Percentiles rank a stretch among this genome's conserved stretches.
phyloP scores from a whole-genome alignment of 805 yeast genomes.

The Pichia scutulata region DNA sequence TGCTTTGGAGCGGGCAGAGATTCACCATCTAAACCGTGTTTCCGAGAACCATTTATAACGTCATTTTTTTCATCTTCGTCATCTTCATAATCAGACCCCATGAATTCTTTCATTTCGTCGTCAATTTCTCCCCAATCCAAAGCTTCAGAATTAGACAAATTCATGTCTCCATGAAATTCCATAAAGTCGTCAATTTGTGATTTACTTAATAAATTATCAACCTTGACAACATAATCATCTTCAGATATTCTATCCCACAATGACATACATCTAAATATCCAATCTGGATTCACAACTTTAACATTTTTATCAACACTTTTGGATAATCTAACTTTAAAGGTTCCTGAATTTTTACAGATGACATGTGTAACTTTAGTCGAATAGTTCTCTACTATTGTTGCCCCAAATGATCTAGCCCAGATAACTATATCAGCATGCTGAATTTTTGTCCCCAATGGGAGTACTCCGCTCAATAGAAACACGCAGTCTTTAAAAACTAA shows the following conservation, averaged over 20 bases:
- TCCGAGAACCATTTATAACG: not conserved
- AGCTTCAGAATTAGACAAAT: slow-evolving; percentile 34
- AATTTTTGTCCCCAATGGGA: slow-evolving; percentile 72
- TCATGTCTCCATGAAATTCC: slow-evolving; percentile 29
- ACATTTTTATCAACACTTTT: slow-evolving; percentile 50
- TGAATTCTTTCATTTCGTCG: slow-evolving; percentile 48
- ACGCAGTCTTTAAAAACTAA: slow-evolving; percentile 60
- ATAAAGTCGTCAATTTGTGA: slow-evolving; percentile 40
- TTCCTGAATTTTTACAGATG: slow-evolving; percentile 70
- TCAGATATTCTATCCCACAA: slow-evolving; percentile 69
- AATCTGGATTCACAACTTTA: slow-evolving; percentile 81
- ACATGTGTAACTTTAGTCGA: slow-evolving; percentile 77
- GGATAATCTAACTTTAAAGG: slow-evolving; percentile 80
- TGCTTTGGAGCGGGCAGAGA: slow-evolving; percentile 28
- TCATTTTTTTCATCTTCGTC: slow-evolving; percentile 22
- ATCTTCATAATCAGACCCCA: slow-evolving; percentile 39
- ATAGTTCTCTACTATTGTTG: slow-evolving; percentile 66
- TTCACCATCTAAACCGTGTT: not conserved
- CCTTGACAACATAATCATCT: slow-evolving; percentile 44
- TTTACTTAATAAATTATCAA: slow-evolving; percentile 38
- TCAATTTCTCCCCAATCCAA: slow-evolving; percentile 48
- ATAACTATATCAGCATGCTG: slow-evolving; percentile 79
- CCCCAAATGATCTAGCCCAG: slow-evolving; percentile 93
- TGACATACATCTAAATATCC: slow-evolving; percentile 84
- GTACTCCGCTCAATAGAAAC: slow-evolving; percentile 79